phyloP scores from a whole-genome alignment of 805 yeast genomes.

The Yarrowia sp. region DNA sequence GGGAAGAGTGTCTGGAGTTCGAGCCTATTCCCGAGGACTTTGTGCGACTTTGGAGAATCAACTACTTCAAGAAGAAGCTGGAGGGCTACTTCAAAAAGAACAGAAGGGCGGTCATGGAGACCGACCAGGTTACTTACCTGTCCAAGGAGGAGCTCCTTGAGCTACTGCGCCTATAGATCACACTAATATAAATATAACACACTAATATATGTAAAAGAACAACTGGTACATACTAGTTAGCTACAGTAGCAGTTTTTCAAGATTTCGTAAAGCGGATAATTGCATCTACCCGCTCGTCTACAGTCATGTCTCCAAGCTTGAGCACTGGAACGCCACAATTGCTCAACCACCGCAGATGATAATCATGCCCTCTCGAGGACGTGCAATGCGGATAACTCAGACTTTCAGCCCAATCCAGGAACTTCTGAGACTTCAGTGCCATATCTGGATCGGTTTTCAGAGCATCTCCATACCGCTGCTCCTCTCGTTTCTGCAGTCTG shows the following conservation, averaged over 20 bases:
- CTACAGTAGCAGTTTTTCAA: neutral
- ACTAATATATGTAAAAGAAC: no score
- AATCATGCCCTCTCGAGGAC: neutral
- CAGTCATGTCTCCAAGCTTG: neutral
- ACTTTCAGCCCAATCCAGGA: slow-evolving; percentile 1
- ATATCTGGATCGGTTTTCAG: neutral
- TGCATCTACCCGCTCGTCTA: neutral
- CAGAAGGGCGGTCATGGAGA: neutral
- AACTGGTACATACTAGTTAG: neutral
- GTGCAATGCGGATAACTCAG: neutral
- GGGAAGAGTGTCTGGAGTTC: neutral
- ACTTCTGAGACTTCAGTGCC: neutral
- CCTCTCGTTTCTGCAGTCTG: neutral
- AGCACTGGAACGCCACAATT: neutral
- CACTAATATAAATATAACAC: neutral
- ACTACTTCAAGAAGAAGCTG: neutral
- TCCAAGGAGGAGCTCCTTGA: slow-evolving; percentile 7
- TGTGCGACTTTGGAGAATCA: slow-evolving; percentile 11
- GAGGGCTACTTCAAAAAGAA: neutral
- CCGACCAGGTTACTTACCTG: neutral
- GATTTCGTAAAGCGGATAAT: neutral
- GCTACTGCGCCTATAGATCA: slow-evolving; percentile 28
- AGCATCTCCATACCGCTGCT: neutral
- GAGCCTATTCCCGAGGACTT: slow-evolving; percentile 3
- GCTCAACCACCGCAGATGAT: neutral